Conservation (phyloP, 495 filamentous ascomycete species). For the Xanthoparmelia taractica region DNA sequence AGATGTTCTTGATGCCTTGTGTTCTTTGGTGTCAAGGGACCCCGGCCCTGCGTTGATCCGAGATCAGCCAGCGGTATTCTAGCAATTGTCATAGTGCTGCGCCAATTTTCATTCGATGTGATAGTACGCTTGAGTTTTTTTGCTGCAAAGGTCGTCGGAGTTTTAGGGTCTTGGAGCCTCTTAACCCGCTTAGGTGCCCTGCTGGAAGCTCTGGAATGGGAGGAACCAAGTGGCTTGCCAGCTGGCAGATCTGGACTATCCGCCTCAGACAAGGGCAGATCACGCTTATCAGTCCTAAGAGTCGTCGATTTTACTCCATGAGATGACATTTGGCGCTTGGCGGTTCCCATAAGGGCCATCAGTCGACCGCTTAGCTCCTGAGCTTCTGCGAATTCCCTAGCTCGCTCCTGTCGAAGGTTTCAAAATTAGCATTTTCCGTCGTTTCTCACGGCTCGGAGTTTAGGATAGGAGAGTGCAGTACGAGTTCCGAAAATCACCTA, state of each 20-base stretch:
- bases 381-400: constrained; percentile 43
- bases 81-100: neutral
- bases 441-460: neutral
- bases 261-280: neutral
- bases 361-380: constrained; percentile 43
- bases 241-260: neutral
- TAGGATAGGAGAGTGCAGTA: neutral
- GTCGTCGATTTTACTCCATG: neutral
- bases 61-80: constrained; percentile 8
- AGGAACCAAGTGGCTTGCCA: neutral
- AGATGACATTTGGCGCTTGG: neutral
- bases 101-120: neutral
- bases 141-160: neutral
- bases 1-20: neutral
- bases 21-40: neutral
- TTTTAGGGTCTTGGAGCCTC: neutral
- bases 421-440: neutral
- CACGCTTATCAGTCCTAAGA: neutral
- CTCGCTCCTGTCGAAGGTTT: constrained; percentile 35
- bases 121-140: neutral
- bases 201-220: neutral
- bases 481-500: neutral
- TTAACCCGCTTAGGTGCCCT: constrained; percentile 17
- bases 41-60: constrained; percentile 2
- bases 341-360: constrained; percentile 43